Conservation (phyloP, 805 yeast species). For the Cephaloascus fragrans region DNA sequence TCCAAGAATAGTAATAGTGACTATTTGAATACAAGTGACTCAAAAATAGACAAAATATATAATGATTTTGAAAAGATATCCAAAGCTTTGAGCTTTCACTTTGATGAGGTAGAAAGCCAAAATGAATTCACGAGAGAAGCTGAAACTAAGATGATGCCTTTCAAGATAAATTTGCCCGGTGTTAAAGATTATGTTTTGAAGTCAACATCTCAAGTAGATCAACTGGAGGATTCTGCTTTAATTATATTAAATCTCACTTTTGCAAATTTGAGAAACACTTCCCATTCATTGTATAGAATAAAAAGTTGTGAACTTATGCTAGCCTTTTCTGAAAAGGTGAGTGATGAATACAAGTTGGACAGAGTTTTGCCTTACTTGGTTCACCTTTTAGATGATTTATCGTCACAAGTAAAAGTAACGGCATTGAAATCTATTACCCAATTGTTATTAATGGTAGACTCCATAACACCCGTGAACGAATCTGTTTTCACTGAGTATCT, state of each 20-base stretch:
- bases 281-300: conserved; percentile 47
- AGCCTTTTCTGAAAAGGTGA: conserved; percentile 64
- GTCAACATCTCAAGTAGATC: conserved; percentile 17
- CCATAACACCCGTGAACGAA: conserved; percentile 65
- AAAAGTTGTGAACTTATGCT: conserved; percentile 70
- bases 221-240: conserved; percentile 38
- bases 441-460: conserved; percentile 50
- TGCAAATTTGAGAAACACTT: conserved; percentile 51
- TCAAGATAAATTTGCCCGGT: conserved; percentile 42
- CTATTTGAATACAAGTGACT: conserved; percentile 33
- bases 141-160: conserved; percentile 14
- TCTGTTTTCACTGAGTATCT: conserved; percentile 76
- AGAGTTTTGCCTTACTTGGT: conserved; percentile 75
- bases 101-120: conserved; percentile 4
- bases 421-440: conserved; percentile 63
- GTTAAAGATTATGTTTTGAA: conserved; percentile 36
- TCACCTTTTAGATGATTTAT: conserved; percentile 58
- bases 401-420: conserved; percentile 54
- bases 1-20: conserved; percentile 7
- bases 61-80: conserved; percentile 41
- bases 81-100: conserved; percentile 13
- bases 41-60: conserved; percentile 52
- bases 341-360: conserved; percentile 81
- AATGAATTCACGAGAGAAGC: conserved; percentile 4
- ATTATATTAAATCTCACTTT: conserved; percentile 49